These are phyloP conservation scores for Geotrichum candidum DNA, from an alignment of 1,139 yeast species.

Conservation along the genomic window DNA sequence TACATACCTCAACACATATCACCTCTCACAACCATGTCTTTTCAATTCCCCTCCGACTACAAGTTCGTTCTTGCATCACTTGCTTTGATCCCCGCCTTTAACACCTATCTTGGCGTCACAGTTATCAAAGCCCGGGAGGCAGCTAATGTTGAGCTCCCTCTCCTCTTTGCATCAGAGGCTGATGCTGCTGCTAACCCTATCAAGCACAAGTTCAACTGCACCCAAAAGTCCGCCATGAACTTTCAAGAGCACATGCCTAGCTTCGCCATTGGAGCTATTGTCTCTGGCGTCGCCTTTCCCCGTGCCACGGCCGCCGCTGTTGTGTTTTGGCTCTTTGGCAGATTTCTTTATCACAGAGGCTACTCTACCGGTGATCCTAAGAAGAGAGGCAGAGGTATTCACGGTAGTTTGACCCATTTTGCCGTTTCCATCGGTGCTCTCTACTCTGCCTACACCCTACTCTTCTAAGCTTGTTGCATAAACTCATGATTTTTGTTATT, in stretches of 20 bases:
- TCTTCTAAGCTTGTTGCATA: no score
- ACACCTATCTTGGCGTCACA: constrained; percentile 15
- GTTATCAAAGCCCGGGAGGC: constrained; percentile 14
- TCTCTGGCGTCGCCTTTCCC: constrained; percentile 19
- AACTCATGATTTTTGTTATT: no score
- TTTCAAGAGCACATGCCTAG: constrained; percentile 19
- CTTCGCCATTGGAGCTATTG: constrained; percentile 15
- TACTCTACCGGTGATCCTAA: constrained; percentile 21
- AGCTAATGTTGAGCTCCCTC: constrained; percentile 17
- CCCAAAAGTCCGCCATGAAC: constrained; percentile 21
- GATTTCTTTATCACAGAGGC: constrained; percentile 19
- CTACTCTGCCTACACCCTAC: no score
- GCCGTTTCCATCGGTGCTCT: no score
- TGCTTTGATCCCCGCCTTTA: constrained; percentile 16
- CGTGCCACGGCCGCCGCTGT: constrained; percentile 15
- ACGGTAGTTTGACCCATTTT: no score
- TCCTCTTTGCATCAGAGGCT: constrained; percentile 18
- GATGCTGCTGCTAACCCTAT: constrained; percentile 19
- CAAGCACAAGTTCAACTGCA: constrained; percentile 20
- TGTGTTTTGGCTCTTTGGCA: constrained; percentile 16
- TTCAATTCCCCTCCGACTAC: constrained; percentile 18
- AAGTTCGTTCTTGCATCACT: constrained; percentile 19
- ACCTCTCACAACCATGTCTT: constrained; percentile 6
- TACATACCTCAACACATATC: background rate
- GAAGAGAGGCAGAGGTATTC: constrained; percentile 4